phyloP scores from a whole-genome alignment of 2,329 filamentous ascomycete genomes.

The Fusarium torulosum region DNA sequence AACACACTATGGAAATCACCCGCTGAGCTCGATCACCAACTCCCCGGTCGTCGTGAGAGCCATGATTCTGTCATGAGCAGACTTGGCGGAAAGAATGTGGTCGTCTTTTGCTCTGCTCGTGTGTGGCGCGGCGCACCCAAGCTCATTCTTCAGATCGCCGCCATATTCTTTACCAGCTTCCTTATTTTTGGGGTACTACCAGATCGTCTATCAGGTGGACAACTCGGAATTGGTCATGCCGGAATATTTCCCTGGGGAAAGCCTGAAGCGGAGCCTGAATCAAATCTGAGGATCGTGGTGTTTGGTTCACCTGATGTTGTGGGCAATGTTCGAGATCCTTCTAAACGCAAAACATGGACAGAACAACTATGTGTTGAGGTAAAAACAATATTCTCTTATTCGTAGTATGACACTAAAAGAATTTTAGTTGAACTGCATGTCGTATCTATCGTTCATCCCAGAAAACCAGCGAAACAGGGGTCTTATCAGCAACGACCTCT shows the following conservation, averaged over 20 bases:
- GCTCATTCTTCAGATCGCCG: constrained; percentile 47
- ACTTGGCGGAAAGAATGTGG: constrained; percentile 48
- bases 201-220: constrained; percentile 41
- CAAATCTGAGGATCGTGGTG: constrained; percentile 61
- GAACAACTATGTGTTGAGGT: constrained; percentile 63
- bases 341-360: constrained; percentile 58
- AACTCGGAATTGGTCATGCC: constrained; percentile 43
- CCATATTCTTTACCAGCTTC: constrained; percentile 46
- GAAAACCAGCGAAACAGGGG: constrained; percentile 59
- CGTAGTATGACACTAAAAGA: constrained; percentile 9
- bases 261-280: constrained; percentile 45
- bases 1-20: constrained; percentile 43
- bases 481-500: constrained; percentile 67
- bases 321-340: constrained; percentile 54
- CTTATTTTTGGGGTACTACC: constrained; percentile 48
- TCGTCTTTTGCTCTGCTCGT: constrained; percentile 57
- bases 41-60: constrained; percentile 26
- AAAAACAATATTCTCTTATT: not conserved
- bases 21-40: constrained; percentile 41
- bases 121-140: constrained; percentile 55
- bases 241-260: constrained; percentile 40
- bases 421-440: constrained; percentile 60
- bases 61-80: constrained; percentile 42
- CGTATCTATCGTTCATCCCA: constrained; percentile 62
- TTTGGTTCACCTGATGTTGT: constrained; percentile 64